Percentiles rank a stretch among this genome's conserved stretches.
These are phyloP conservation scores for Davidsoniella virescens DNA, from an alignment of 2,329 filamentous ascomycete genomes.

Conservation along the genomic window DNA sequence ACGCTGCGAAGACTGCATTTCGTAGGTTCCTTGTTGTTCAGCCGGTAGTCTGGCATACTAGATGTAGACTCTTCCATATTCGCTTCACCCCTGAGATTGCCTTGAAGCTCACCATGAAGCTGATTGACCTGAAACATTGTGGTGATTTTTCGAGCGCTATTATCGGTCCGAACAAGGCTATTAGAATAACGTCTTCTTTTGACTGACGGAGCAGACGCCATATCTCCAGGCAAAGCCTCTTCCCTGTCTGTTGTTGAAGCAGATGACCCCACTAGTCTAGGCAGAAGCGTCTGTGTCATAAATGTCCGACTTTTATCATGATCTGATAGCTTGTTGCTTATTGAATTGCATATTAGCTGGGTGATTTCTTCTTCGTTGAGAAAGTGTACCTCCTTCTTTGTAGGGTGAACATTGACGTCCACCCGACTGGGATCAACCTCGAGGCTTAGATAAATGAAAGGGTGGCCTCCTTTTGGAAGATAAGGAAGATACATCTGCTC, in stretches of 20 bases:
- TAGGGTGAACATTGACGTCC: slow-evolving; percentile 95
- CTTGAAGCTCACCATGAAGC: slow-evolving; percentile 3
- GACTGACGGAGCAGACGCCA: slow-evolving; percentile 17
- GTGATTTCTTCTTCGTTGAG: slow-evolving; percentile 95
- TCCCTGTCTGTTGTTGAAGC: too few species aligned
- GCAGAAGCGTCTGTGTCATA: slow-evolving; percentile 79
- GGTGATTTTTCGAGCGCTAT: slow-evolving; percentile 81
- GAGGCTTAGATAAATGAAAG: slow-evolving; percentile 81
- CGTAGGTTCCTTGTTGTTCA: slow-evolving; percentile 50
- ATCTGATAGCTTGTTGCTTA: slow-evolving; percentile 60
- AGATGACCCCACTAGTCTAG: slow-evolving; percentile 31
- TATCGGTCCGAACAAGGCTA: slow-evolving; percentile 79
- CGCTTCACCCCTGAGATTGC: slow-evolving; percentile 20
- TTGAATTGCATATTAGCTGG: slow-evolving; percentile 64
- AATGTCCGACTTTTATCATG: slow-evolving; percentile 93
- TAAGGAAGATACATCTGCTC: slow-evolving; percentile 82
- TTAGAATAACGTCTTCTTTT: slow-evolving; percentile 37
- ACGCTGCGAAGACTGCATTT: slow-evolving; percentile 67
- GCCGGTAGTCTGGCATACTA: slow-evolving; percentile 43
- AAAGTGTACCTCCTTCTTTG: slow-evolving; percentile 93
- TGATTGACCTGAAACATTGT: slow-evolving; percentile 61
- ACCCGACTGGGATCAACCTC: slow-evolving; percentile 85
- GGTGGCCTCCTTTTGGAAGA: slow-evolving; percentile 83
- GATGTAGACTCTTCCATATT: slow-evolving; percentile 28
- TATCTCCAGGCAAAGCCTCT: slow-evolving; percentile 16